Percentiles rank a stretch among this genome's conserved stretches.
These are phyloP conservation scores for Colletotrichum sp. DNA, from an alignment of 2,329 filamentous ascomycete species.

Conservation along the genomic window DNA sequence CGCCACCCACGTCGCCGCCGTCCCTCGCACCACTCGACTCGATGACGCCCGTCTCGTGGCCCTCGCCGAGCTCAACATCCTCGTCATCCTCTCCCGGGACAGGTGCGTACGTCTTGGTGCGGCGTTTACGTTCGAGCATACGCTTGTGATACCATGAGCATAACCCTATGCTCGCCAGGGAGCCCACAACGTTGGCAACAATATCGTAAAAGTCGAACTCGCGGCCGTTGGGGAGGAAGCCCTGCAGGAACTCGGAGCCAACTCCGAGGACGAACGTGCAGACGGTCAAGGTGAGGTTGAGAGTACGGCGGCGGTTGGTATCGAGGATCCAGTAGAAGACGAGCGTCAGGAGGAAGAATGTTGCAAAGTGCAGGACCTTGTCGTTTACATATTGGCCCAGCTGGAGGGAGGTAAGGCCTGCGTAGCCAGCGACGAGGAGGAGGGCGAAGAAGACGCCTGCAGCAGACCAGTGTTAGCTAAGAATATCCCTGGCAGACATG, in stretches of 20 bases:
- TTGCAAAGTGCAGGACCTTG: constrained; percentile 85
- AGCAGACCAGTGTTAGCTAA: constrained; percentile 16
- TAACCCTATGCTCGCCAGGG: constrained; percentile 70
- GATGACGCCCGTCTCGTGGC: constrained; percentile 71
- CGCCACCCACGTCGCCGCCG: constrained; percentile 20
- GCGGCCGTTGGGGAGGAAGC: constrained; percentile 74
- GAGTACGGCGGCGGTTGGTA: constrained; percentile 81
- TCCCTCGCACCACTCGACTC: constrained; percentile 25
- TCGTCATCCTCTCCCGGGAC: constrained; percentile 68
- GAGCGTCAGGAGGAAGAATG: constrained; percentile 88
- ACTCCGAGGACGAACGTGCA: constrained; percentile 76
- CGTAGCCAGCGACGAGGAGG: constrained; percentile 77
- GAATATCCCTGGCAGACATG: background rate
- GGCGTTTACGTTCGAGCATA: constrained; percentile 87
- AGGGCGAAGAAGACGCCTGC: constrained; percentile 73
- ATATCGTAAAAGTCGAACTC: constrained; percentile 83
- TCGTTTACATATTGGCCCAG: constrained; percentile 73
- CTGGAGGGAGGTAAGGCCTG: constrained; percentile 74
- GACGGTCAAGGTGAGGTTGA: constrained; percentile 82
- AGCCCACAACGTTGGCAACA: constrained; percentile 84
- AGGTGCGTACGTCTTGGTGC: constrained; percentile 73
- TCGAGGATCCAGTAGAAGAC: constrained; percentile 98
- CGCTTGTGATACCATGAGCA: constrained; percentile 94
- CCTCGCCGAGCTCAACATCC: constrained; percentile 80
- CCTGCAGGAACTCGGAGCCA: constrained; percentile 79